Percentiles rank a stretch among this genome's conserved stretches.
Evolutionary conservation across 2,329 filamentous ascomycete genomes (phyloP).

Genomic region (Chrysoporthe austroafricana): DNA sequence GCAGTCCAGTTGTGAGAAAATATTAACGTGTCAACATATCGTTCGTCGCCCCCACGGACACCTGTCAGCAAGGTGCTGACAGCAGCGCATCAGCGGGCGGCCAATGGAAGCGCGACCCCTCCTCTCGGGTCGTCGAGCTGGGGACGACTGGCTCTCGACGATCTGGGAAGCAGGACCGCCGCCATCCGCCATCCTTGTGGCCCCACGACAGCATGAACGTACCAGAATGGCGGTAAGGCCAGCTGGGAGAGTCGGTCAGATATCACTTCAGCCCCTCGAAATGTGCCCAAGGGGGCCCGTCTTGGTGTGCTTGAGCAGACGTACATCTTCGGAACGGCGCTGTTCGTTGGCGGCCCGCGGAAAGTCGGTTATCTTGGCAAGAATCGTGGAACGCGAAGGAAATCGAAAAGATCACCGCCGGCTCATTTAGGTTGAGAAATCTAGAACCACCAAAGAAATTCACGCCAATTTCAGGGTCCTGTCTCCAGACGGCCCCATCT

Average conservation of each 20-base stretch:
- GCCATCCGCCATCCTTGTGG: conserved; percentile 6
- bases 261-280: background rate
- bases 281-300: background rate
- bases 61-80: conserved; percentile 1
- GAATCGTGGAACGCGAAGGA: background rate
- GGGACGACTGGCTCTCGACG: background rate
- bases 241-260: conserved; percentile 8
- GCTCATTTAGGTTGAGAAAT: background rate
- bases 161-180: background rate
- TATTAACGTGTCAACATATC: background rate
- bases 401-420: background rate
- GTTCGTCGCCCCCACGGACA: background rate
- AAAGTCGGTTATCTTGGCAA: background rate
- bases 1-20: background rate
- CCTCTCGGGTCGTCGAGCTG: conserved; percentile 3
- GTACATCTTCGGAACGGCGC: background rate
- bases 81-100: background rate
- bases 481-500: background rate
- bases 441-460: background rate
- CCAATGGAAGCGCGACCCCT: conserved; percentile 3
- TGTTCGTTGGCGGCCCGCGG: background rate
- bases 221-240: conserved; percentile 12
- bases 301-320: background rate
- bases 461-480: background rate
- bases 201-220: background rate